Conservation (phyloP, 2,329 filamentous ascomycete genomes). For the Beauveria australis region DNA sequence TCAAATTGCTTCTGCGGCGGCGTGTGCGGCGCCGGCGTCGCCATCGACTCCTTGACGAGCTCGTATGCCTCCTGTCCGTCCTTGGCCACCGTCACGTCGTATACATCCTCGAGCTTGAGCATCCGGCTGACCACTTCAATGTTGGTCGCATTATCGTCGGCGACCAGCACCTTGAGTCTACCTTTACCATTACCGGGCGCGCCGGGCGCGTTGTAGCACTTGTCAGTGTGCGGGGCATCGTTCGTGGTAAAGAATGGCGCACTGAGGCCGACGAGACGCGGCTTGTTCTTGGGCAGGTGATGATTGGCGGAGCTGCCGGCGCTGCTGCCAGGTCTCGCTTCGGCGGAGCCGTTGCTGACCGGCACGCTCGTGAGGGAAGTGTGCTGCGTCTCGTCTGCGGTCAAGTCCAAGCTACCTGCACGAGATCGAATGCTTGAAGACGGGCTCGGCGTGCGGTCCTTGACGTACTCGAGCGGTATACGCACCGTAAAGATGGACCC, state of each 20-base stretch:
- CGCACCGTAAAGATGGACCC: slow-evolving; percentile 78
- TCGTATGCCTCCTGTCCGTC: slow-evolving; percentile 84
- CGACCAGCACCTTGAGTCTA: slow-evolving; percentile 72
- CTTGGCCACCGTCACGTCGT: slow-evolving; percentile 81
- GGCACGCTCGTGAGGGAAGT: slow-evolving; percentile 11
- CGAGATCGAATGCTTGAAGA: slow-evolving; percentile 26
- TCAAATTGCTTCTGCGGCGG: slow-evolving; percentile 59
- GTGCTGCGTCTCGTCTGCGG: neutral
- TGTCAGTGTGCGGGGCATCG: slow-evolving; percentile 17
- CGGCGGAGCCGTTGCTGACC: neutral
- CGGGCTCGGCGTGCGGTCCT: slow-evolving; percentile 43
- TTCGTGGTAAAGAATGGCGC: slow-evolving; percentile 67
- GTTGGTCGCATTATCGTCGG: slow-evolving; percentile 59
- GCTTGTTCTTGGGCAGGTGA: slow-evolving; percentile 38
- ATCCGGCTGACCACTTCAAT: slow-evolving; percentile 52
- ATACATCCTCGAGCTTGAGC: slow-evolving; percentile 68
- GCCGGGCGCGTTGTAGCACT: neutral
- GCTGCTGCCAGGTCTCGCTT: neutral
- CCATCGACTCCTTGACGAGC: slow-evolving; percentile 72
- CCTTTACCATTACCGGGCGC: slow-evolving; percentile 15
- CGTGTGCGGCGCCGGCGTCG: slow-evolving; percentile 36
- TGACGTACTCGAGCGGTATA: slow-evolving; percentile 71
- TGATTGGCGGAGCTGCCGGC: neutral
- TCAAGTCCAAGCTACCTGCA: slow-evolving; percentile 36
- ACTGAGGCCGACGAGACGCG: slow-evolving; percentile 73